phyloP scores from a whole-genome alignment of 2,329 filamentous ascomycete species.

The Pseudogymnoascus sp. region DNA sequence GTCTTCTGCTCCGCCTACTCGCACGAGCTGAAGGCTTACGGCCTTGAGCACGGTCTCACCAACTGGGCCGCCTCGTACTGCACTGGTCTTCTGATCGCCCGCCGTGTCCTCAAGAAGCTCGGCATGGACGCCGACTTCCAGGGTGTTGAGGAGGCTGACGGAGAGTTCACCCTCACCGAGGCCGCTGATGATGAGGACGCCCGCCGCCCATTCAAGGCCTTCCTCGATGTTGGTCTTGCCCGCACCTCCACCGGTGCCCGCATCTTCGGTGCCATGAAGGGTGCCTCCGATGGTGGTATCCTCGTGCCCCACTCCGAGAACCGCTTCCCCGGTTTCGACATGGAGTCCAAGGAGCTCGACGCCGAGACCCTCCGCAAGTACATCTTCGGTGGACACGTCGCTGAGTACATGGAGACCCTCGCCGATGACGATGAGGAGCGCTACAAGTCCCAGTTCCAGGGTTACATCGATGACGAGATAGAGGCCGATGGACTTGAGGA shows the following conservation, averaged over 20 bases:
- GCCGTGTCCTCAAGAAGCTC: conserved; percentile 95
- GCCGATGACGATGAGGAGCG: conserved; percentile 99
- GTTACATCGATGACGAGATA: conserved; percentile 95
- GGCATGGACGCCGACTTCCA: conserved; percentile 86
- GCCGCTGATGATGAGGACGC: conserved; percentile 75
- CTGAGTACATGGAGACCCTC: conserved; percentile 99
- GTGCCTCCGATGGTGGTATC: conserved; percentile 96
- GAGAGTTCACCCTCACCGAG: conserved; percentile 94
- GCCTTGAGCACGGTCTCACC: conserved; percentile 96
- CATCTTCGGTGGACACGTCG: conserved; percentile 97
- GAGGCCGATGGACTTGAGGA: conserved; percentile 98
- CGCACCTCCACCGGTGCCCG: conserved; percentile 97
- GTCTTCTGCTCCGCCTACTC: conserved; percentile 87
- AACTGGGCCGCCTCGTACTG: conserved; percentile 99
- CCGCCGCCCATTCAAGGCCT: conserved; percentile 98
- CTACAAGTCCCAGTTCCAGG: conserved; percentile 95
- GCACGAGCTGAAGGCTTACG: conserved; percentile 97
- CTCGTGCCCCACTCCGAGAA: conserved; percentile 97
- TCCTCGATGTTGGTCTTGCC: conserved; percentile 94
- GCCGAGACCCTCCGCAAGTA: conserved; percentile 96
- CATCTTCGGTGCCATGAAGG: conserved; percentile 99
- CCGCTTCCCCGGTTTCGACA: conserved; percentile 98
- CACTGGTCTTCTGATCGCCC: conserved; percentile 93
- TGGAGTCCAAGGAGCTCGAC: conserved; percentile 96
- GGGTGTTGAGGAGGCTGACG: conserved; percentile 94